phyloP scores from a whole-genome alignment of 179 eudicot genomes.

The Nepenthes alata region DNA sequence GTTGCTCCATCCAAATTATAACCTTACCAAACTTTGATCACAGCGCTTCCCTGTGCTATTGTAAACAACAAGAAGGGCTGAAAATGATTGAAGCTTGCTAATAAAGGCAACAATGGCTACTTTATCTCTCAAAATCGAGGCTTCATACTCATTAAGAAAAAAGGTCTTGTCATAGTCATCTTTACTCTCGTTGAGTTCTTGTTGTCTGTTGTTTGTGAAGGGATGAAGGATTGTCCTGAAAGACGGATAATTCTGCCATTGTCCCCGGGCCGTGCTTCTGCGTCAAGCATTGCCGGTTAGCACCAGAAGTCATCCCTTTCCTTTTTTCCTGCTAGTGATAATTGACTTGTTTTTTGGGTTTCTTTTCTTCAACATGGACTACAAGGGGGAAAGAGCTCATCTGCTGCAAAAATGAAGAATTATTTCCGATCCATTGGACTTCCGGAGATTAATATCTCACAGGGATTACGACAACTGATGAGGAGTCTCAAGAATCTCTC shows the following conservation, averaged over 20 bases:
- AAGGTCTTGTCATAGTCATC: no score
- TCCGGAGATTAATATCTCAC: conserved; percentile 28
- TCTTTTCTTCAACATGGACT: conserved; percentile 4
- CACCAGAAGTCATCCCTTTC: neutral
- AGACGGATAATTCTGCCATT: conserved; percentile 23
- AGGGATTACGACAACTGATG: conserved; percentile 36
- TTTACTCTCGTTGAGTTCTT: neutral
- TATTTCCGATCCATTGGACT: conserved; percentile 11
- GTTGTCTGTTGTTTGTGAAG: neutral
- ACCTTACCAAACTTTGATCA: no score
- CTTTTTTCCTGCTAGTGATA: conserved; percentile 6
- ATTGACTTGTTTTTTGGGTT: neutral
- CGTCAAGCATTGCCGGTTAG: conserved; percentile 4
- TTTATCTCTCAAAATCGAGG: no score
- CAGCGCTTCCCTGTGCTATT: no score
- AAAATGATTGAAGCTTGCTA: no score
- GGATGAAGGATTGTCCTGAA: conserved; percentile 17
- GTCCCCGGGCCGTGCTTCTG: conserved; percentile 12
- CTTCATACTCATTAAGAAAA: no score
- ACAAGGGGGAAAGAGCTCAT: conserved; percentile 4
- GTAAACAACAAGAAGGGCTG: no score
- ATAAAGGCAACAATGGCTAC: no score
- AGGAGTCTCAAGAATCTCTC: conserved; percentile 29
- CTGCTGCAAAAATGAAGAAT: conserved; percentile 13
- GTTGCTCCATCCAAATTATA: no score